Evolutionary conservation across 2,329 filamentous ascomycete genomes (phyloP), one percentile per base, ranked within the genome.

Genomic region (Penicillium sp.): DNA sequence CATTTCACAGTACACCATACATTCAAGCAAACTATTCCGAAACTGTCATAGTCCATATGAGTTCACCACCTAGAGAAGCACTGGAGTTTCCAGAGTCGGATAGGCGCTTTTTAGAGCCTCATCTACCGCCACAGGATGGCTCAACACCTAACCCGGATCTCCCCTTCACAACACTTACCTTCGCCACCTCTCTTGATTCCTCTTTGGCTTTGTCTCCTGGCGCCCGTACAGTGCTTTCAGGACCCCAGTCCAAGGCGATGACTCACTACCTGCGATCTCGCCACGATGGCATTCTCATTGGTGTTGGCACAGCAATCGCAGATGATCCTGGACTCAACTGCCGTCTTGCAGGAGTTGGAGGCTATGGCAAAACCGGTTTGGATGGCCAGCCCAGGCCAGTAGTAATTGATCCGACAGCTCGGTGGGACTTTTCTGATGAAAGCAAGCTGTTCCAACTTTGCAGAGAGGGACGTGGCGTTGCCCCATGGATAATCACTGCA

Each of bases 321-420:
- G 93, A 97, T 70, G 83, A 96, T 66, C 93, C 93, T 1, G 86
- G 85, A 4, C 78, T 97, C 49, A 97, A 96, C 71, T 94, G 90
- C 67, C 86, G 92, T n/a, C 80, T 92, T 41, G 76, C 78, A 9
- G 82, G 81, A 23, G 80, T 79, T 0, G 75, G 78, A 7, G 77
- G 79, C 0, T 83, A 83, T 56, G 81, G 79, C 16, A 74, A 76
- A 27, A 62, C 74, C n/a, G 74, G 72, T 1, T 60, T 82, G 9
- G 58, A 67, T 4, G 71, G 75, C 2, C 91, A 96, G 67, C 92
- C 92, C 0, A 80, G 87, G 40, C 92, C 92, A 1, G 80, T 97
- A 26, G 78, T 97, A 10, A 74, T 97, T 26, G 92, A 97, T 72
- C 90, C 91, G 2, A 76, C 75, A 27, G 82, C 82, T 8, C 79